Conservation (phyloP, 257 asterid genomes). For the Verbascum thapsus region DNA sequence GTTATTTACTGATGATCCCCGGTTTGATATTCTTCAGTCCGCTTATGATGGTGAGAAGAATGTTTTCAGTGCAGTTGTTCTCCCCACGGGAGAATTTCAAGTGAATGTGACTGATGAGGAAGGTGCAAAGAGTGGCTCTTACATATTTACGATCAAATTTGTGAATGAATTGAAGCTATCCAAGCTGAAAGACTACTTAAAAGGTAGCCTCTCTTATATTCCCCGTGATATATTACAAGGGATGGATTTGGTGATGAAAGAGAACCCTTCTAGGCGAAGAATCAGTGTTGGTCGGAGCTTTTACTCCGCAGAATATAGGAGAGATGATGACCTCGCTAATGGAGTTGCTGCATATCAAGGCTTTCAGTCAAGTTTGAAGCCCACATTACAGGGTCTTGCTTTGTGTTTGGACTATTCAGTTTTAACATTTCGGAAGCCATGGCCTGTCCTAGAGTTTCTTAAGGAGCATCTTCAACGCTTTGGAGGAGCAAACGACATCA, state of each 20-base stretch:
- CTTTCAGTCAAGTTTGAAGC: constrained; percentile 60
- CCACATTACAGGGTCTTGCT: constrained; percentile 55
- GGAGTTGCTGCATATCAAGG: constrained; percentile 67
- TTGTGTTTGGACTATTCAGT: constrained; percentile 63
- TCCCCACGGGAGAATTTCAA: constrained; percentile 43
- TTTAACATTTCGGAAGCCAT: constrained; percentile 50
- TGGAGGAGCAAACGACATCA: constrained; percentile 33
- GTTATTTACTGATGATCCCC: constrained; percentile 35
- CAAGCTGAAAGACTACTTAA: constrained; percentile 50
- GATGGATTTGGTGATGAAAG: constrained; percentile 75
- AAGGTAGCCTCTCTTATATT: constrained; percentile 33
- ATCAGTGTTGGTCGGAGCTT: constrained; percentile 48
- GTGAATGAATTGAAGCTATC: constrained; percentile 50
- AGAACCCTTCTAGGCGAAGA: constrained; percentile 53
- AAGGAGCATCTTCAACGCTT: constrained; percentile 29
- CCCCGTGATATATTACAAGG: constrained; percentile 71
- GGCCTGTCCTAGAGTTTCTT: constrained; percentile 55
- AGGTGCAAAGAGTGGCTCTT: constrained; percentile 35
- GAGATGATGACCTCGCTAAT: constrained; percentile 32
- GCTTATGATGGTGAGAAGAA: constrained; percentile 75
- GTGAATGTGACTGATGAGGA: constrained; percentile 51
- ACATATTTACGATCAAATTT: constrained; percentile 39
- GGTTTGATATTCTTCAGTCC: constrained; percentile 32
- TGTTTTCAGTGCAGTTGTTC: constrained; percentile 51
- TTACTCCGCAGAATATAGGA: constrained; percentile 32